A percentile compares a stretch with the other conserved stretches of the same genome.
phyloP scores from a whole-genome alignment of 1,139 yeast genomes.

The Diutina scorzettiae region DNA sequence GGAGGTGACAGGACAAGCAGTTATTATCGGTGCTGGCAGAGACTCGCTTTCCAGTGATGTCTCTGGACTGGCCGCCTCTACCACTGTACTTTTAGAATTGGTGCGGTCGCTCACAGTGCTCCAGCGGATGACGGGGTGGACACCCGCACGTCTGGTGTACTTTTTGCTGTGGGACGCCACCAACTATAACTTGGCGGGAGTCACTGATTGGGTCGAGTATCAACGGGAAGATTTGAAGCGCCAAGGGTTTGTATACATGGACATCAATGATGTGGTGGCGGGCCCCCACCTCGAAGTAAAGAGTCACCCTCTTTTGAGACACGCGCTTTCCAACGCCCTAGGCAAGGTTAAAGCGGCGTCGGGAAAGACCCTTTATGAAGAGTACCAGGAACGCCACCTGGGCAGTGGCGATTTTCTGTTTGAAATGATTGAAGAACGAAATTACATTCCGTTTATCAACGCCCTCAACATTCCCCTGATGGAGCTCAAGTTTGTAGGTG shows the following conservation, averaged over 20 bases:
- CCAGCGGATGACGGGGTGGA: conserved; percentile 61
- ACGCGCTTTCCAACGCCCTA: conserved; percentile 30
- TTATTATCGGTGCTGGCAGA: conserved; percentile 76
- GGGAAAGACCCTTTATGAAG: conserved; percentile 15
- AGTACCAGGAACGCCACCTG: conserved; percentile 17
- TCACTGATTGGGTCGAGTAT: conserved; percentile 66
- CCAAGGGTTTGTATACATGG: conserved; percentile 65
- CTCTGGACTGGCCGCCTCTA: conserved; percentile 61
- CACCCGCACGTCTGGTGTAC: conserved; percentile 70
- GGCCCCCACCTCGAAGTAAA: conserved; percentile 48
- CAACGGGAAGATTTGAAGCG: conserved; percentile 39
- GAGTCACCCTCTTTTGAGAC: conserved; percentile 56
- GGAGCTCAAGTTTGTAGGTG: conserved; percentile 37
- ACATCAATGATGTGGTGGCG: conserved; percentile 61
- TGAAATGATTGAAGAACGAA: conserved; percentile 41
- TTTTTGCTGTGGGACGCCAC: conserved; percentile 84
- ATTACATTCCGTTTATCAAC: conserved; percentile 56
- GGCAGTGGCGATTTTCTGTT: conserved; percentile 22
- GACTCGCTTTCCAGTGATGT: conserved; percentile 77
- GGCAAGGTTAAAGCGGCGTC: conserved; percentile 17
- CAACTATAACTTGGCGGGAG: conserved; percentile 74
- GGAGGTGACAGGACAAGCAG: conserved; percentile 65
- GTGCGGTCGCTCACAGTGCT: conserved; percentile 61
- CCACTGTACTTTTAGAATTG: conserved; percentile 60
- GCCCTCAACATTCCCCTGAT: conserved; percentile 61